Conservation (phyloP, 2,329 filamentous ascomycete genomes). For the Venturia effusa region DNA sequence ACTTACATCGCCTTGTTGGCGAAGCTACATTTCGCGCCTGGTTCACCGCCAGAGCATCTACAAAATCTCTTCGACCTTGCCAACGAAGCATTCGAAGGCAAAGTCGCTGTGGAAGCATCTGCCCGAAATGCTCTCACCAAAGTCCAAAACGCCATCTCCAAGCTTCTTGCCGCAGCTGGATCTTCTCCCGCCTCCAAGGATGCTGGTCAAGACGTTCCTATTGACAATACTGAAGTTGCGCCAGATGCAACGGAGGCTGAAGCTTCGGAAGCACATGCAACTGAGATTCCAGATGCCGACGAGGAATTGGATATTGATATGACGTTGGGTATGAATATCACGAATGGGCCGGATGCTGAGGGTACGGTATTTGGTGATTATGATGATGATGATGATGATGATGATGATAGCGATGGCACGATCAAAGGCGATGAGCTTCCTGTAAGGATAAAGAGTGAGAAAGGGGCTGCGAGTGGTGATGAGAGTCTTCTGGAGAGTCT, state of each 20-base stretch:
- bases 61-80: conserved; percentile 34
- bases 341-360: conserved; percentile 23
- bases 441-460: conserved; percentile 4
- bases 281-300: conserved; percentile 12
- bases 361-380: conserved; percentile 18
- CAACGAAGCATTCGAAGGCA: conserved; percentile 35
- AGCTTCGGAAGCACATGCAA: neutral
- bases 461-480: neutral
- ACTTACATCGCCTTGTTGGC: conserved; percentile 64
- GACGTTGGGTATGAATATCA: conserved; percentile 15
- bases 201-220: conserved; percentile 12
- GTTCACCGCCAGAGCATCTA: conserved; percentile 33
- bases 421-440: neutral
- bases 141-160: conserved; percentile 38
- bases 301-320: conserved; percentile 7
- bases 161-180: conserved; percentile 34
- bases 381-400: conserved; percentile 17
- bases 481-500: conserved; percentile 10
- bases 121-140: conserved; percentile 45
- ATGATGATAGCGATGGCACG: conserved; percentile 17
- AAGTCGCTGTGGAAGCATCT: conserved; percentile 40
- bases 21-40: conserved; percentile 69
- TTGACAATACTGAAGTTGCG: conserved; percentile 1
- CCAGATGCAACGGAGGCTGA: neutral
- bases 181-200: conserved; percentile 2